Evolutionary conservation across 2,329 filamentous ascomycete species (phyloP), one percentile per base, ranked within the genome.

Genomic region (Raffaelea ambrosiae): DNA sequence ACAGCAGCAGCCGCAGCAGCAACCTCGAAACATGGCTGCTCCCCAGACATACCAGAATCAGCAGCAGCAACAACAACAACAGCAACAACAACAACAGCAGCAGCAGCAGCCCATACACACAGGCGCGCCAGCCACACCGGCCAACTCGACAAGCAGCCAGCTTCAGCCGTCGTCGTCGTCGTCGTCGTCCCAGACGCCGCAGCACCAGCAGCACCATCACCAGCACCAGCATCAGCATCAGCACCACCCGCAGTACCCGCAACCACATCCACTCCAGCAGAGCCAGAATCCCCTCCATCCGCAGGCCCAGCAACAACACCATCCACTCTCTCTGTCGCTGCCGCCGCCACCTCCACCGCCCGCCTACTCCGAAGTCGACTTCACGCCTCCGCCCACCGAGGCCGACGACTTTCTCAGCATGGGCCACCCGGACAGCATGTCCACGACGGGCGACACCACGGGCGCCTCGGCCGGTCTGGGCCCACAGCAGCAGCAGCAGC

Each of bases 381-480:
- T 48, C 16, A 51, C 49, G 13, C 46, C 49, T 4, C 46, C 49
- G 16, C 40, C 43, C 13, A 49, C 49, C 13, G 46, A 48, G 5
- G 29, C 40, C 18, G 49, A 51, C 23, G 46, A 46, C 4, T 40
- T 48, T 13, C 18, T 48, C 16, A 42, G 46, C 23, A 21, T 46
- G n/a, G 7, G 29, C 26, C 29, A 40, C 36, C 16, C 20, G 5
- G 19, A n/a, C 41, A 43, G 38, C 13, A 7, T 29, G 7, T 29
- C 26, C 26, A 29, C 26, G 26, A 29, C 26, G 13, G 20, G 19
- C 14, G 19, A 16, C 35, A 45, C 21, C 18, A 20, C 3, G 31
- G 44, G 2, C 9, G 44, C n/a, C 36, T 29, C 14, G 5, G 13
- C 8, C 35, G 16, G 5, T 9, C 5, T 8, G 14, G 18, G 35